Conservation (phyloP, 1,284 basidiomycete genomes). For the Melampsora abietis-canadensis region DNA sequence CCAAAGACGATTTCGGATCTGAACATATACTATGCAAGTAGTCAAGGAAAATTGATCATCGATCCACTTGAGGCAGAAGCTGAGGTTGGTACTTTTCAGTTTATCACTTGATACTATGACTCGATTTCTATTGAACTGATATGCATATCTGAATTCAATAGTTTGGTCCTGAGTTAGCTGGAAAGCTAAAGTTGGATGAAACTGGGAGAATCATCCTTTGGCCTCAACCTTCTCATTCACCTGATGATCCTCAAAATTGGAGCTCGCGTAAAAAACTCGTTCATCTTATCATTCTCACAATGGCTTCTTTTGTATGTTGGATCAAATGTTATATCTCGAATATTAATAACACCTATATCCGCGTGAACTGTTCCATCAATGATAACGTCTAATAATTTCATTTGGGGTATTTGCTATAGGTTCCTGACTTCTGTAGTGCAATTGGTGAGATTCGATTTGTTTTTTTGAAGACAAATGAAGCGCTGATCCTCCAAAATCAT, state of each 20-base stretch:
- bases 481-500: too few species aligned
- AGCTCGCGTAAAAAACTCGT: conserved; percentile 7
- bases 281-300: conserved; percentile 27
- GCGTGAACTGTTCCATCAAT: background rate
- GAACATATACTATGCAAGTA: too few species aligned
- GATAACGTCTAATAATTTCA: background rate
- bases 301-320: conserved; percentile 37
- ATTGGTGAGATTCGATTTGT: too few species aligned
- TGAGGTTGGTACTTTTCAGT: too few species aligned
- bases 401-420: background rate
- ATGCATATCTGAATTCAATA: background rate
- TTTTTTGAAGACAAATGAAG: too few species aligned
- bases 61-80: too few species aligned
- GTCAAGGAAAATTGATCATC: too few species aligned
- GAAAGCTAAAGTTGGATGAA: conserved; percentile 32
- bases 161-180: conserved; percentile 22
- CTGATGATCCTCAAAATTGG: conserved; percentile 40
- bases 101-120: too few species aligned
- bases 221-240: conserved; percentile 33
- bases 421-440: conserved; percentile 34
- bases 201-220: conserved; percentile 15
- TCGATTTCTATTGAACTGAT: too few species aligned
- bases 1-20: too few species aligned
- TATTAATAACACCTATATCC: background rate
- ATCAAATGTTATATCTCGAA: too few species aligned